Evolutionary conservation across 2,329 filamentous ascomycete species (phyloP), one percentile per base, ranked within the genome.

Genomic region (Pseudomassariella vexata): DNA sequence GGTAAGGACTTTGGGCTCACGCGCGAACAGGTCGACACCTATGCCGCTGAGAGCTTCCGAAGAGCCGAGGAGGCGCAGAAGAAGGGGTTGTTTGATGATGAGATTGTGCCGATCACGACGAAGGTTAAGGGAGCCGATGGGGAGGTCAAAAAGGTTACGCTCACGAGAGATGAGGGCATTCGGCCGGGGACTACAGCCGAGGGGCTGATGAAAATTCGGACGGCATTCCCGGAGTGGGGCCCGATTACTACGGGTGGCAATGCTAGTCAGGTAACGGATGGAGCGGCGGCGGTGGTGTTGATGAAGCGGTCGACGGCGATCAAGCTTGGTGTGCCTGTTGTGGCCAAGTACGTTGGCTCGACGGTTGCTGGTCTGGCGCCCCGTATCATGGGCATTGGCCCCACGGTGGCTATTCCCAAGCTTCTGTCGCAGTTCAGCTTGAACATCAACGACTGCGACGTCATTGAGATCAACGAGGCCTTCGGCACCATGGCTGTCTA

Each of bases 401-500:
- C 85, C 21, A 79, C 79, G 25, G 61, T 82, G 21, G 79, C 76
- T 37, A 82, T 83, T 42, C 79, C 79, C 42, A 98, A 98, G 76
- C 78, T 98, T 19, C 75, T 98, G 27, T 63, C 63, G 53, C 82
- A 92, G 65, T 79, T 82, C 72, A 79, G 82, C 61, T 63, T 98
- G 39, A 76, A 72, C 16, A 67, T 94, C 33, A 75, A 82, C 37
- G 92, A 96, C 49, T 76, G 92, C 40, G 92, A 98, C 53, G 73
- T 96, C 21, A 71, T 90, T 47, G 92, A 96, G 73, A 65, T 98
- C 55, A 98, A 98, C 68, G 92, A 98, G 73, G 92, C 92, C 2
- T 98, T 98, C 52, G 90, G 89, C 15, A 92, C 85, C 32, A 96
- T 96, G 92, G 89, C 87, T 2, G 89, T 95, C 19, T 96, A 95